Percentiles rank a stretch among this genome's conserved stretches.
Evolutionary conservation across 78 protist genomes (phyloP).

Genomic region (Emiliania huxleyi): DNA sequence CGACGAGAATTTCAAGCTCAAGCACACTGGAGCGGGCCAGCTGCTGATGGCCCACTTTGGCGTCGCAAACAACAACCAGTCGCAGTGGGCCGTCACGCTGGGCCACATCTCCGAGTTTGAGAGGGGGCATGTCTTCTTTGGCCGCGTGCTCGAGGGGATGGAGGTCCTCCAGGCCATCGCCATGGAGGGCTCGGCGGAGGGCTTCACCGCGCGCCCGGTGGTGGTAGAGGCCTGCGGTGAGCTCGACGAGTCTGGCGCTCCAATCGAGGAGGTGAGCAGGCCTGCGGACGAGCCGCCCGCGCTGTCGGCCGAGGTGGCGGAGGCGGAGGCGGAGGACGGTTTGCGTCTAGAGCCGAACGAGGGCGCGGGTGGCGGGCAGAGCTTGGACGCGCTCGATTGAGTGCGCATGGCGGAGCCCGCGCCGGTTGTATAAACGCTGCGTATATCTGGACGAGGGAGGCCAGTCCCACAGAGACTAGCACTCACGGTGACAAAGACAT

Average conservation of each 20-base stretch:
- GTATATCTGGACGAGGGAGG: no score
- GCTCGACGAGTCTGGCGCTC: neutral
- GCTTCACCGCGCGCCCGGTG: neutral
- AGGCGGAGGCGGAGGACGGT: neutral
- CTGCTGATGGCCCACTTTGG: constrained; percentile 77
- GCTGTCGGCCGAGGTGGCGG: neutral
- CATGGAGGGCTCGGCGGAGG: neutral
- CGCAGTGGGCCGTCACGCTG: neutral
- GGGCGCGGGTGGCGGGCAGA: no score
- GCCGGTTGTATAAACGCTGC: no score
- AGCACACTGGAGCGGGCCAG: constrained; percentile 49
- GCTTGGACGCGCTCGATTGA: no score
- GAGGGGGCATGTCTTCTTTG: neutral
- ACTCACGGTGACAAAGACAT: no score
- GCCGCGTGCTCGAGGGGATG: neutral
- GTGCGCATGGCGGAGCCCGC: no score
- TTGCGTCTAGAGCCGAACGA: no score
- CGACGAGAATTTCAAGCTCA: constrained; percentile 79
- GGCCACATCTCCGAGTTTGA: neutral
- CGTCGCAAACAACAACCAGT: constrained; percentile 60
- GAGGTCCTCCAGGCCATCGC: neutral
- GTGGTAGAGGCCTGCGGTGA: neutral
- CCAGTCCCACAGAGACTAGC: no score
- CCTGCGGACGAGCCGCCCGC: neutral
- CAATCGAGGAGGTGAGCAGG: neutral